Conservation (phyloP, 2,329 filamentous ascomycete genomes). For the Purpureocillium lavendulum region DNA sequence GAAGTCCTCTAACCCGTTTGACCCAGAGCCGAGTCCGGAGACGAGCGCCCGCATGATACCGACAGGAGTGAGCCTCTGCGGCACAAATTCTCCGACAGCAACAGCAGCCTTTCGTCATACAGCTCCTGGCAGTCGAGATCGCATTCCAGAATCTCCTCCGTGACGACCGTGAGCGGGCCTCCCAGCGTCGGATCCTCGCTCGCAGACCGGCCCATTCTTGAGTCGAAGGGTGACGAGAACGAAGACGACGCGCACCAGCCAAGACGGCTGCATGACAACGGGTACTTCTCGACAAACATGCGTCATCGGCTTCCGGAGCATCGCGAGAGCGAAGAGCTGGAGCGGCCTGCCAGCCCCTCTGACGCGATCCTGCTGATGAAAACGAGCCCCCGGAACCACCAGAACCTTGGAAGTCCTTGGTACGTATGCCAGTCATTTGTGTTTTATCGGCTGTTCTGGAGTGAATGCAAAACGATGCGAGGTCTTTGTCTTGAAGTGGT, state of each 20-base stretch:
- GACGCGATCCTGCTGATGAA: slow-evolving; percentile 16
- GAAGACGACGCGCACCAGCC: slow-evolving; percentile 9
- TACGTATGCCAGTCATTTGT: background rate
- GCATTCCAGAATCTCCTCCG: slow-evolving; percentile 46
- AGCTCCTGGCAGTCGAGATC: slow-evolving; percentile 36
- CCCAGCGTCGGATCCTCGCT: slow-evolving; percentile 23
- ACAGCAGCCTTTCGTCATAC: slow-evolving; percentile 43
- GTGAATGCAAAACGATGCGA: too few species aligned
- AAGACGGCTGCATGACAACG: slow-evolving; percentile 1
- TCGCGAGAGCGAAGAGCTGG: background rate
- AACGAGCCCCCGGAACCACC: too few species aligned
- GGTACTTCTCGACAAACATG: background rate
- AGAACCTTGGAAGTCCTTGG: background rate
- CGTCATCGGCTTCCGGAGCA: background rate
- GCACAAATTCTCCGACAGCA: slow-evolving; percentile 36
- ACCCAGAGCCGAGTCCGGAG: slow-evolving; percentile 1
- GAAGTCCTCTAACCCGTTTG: too few species aligned
- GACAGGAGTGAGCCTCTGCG: slow-evolving; percentile 6
- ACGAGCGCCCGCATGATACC: slow-evolving; percentile 1
- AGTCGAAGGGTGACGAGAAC: slow-evolving; percentile 23
- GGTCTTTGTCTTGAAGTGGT: too few species aligned
- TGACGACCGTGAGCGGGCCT: slow-evolving; percentile 39
- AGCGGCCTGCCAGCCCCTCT: slow-evolving; percentile 11
- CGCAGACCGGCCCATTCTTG: slow-evolving; percentile 28
- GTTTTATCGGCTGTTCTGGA: background rate